Evolutionary conservation across 2,329 filamentous ascomycete species (phyloP).

Genomic region (Plectosphaerella plurivora): DNA sequence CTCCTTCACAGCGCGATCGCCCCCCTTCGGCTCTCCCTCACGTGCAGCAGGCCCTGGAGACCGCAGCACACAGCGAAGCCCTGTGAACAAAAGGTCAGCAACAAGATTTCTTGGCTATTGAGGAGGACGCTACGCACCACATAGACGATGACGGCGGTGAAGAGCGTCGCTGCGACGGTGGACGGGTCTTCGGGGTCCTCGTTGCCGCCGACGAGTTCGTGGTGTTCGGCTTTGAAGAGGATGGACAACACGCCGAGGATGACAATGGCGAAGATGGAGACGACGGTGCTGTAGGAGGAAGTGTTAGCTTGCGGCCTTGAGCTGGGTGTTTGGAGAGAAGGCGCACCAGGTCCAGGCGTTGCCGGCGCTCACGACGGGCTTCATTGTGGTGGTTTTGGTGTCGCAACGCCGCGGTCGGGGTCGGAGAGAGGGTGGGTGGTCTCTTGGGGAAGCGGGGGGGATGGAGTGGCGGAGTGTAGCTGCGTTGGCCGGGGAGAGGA

Average conservation of each 20-base stretch:
- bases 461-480: no score
- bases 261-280: conserved; percentile 62
- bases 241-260: conserved; percentile 60
- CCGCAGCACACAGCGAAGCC: conserved; percentile 89
- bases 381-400: conserved; percentile 59
- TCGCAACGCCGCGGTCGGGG: conserved; percentile 2
- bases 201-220: conserved; percentile 74
- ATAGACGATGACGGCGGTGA: conserved; percentile 85
- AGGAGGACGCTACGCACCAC: conserved; percentile 56
- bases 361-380: conserved; percentile 86
- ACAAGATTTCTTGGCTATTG: neutral
- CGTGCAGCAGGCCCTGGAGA: conserved; percentile 80
- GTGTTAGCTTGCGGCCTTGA: conserved; percentile 2
- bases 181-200: conserved; percentile 67
- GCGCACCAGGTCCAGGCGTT: conserved; percentile 93
- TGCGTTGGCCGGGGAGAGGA: neutral
- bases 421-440: neutral
- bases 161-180: conserved; percentile 79
- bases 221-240: conserved; percentile 76
- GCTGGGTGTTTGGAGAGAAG: neutral
- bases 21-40: conserved; percentile 76
- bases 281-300: conserved; percentile 57
- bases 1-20: conserved; percentile 67
- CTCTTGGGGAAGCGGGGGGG: no score
- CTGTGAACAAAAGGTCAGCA: conserved; percentile 37